Base-by-base conservation (phyloP, 2,329 filamentous ascomycete genomes). In the Pleurostoma richardsiae region DNA sequence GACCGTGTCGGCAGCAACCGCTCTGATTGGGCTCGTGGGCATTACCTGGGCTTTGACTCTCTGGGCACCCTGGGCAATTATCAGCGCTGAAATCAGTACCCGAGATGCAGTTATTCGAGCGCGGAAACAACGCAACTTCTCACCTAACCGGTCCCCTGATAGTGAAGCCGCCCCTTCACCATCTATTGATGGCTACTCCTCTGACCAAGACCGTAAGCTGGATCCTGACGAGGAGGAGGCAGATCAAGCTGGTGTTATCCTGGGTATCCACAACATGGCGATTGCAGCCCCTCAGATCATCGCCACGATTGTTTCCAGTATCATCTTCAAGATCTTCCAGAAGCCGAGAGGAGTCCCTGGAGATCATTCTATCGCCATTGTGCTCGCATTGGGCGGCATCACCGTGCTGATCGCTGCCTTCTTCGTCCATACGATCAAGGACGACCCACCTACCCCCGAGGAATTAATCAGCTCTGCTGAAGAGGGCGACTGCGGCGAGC, bases 51-150 rank as follows among this genome's bases (percentile, higher is more conserved):
- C 91, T 27, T 72, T 96, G 58, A 90, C 90, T 2, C 80, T 95
- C 29, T 97, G 92, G 92, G 92, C 91, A 1, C 92, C 92, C 0
- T 97, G 92, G 71, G 91, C 92, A 38, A 87, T 97, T 56, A 96
- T 97, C 62, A 90, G 89, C 41, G 89, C 89, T 4, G 92, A 97
- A 65, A 91, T 97, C 52, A 88, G 86, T 50, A 87, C 85, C 50
- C 84, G 90, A 5, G 88, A 96, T 60, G 82, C 85, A 39, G 53
- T 68, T 19, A 62, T 72, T 28, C 74, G 76, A 27, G 65, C 70
- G 3, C 53, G 52, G 44, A 59, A 61, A 47, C 61, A 62, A 39
- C 59, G 58, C 26, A 41, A 46, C 30, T 59, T 45, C 31, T 48
- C 48, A 19, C 39, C 46, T 4, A 38, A 29, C 30, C 44, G 29